These are phyloP conservation scores for Piper longum DNA, from an alignment of 164 flowering plant genomes.

Conservation along the genomic window DNA sequence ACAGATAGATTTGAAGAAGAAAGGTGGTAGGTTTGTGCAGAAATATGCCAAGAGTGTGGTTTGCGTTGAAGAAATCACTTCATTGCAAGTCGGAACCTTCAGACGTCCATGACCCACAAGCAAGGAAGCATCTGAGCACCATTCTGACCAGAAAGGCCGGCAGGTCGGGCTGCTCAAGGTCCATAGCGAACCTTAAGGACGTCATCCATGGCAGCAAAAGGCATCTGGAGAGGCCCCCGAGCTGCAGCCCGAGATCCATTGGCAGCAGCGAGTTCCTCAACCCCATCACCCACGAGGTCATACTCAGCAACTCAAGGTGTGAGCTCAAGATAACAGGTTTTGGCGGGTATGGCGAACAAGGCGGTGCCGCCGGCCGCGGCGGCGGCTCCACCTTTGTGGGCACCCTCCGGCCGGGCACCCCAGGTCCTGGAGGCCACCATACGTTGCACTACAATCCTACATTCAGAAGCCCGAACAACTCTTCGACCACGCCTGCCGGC, in stretches of 20 bases:
- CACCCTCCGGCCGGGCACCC: constrained; percentile 81
- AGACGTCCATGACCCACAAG: constrained; percentile 74
- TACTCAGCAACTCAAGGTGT: constrained; percentile 69
- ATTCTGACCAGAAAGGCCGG: constrained; percentile 52
- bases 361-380: constrained; percentile 9
- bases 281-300: constrained; percentile 90
- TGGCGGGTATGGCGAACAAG: constrained; percentile 26
- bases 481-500: constrained; percentile 32
- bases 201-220: constrained; percentile 76
- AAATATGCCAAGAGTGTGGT: constrained; percentile 85
- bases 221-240: constrained; percentile 74
- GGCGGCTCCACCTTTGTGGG: constrained; percentile 52
- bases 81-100: constrained; percentile 79
- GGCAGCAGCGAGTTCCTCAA: constrained; percentile 90
- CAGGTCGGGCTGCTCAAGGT: constrained; percentile 95
- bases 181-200: constrained; percentile 89
- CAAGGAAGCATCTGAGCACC: constrained; percentile 42
- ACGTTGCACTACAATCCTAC: constrained; percentile 50
- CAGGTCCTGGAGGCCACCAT: constrained; percentile 78
- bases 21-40: constrained; percentile 1
- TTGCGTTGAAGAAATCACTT: constrained; percentile 63
- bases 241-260: constrained; percentile 89
- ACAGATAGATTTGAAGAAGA: constrained; percentile 3
- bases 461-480: constrained; percentile 27
- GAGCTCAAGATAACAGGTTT: constrained; percentile 79